phyloP scores from a whole-genome alignment of 495 filamentous ascomycete species.

The Podospora tetraspora region DNA sequence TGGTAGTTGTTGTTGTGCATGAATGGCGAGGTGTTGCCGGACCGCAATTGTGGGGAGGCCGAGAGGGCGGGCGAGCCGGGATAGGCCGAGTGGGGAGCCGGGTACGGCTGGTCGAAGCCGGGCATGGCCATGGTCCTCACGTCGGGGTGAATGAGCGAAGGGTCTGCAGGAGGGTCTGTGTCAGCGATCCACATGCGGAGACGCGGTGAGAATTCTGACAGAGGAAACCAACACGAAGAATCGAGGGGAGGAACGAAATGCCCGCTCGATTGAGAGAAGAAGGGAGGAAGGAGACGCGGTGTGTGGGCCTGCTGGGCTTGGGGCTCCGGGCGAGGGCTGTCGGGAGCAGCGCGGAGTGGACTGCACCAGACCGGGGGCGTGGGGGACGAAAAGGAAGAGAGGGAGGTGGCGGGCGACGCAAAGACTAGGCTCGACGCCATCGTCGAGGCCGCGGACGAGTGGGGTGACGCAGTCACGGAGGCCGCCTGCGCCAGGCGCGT shows the following conservation, averaged over 20 bases:
- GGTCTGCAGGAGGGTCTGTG: constrained; percentile 33
- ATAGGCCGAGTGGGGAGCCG: constrained; percentile 36
- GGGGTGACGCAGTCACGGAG: constrained; percentile 29
- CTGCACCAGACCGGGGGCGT: constrained; percentile 28
- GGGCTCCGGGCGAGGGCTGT: constrained; percentile 22
- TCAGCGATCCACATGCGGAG: constrained; percentile 29
- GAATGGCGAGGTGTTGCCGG: constrained; percentile 43
- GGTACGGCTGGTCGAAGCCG: constrained; percentile 38
- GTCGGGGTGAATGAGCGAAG: constrained; percentile 46
- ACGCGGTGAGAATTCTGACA: constrained; percentile 16
- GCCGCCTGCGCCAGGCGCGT: constrained; percentile 30
- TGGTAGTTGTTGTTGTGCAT: constrained; percentile 33
- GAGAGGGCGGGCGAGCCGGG: constrained; percentile 44
- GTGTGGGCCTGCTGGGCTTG: constrained; percentile 4
- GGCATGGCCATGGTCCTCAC: constrained; percentile 44
- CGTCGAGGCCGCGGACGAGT: constrained; percentile 17
- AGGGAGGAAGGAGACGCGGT: constrained; percentile 30
- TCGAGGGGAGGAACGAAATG: constrained; percentile 57
- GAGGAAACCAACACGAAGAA: constrained; percentile 60
- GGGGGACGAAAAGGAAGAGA: constrained; percentile 43
- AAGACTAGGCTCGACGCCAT: constrained; percentile 38
- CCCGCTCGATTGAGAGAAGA: constrained; percentile 55
- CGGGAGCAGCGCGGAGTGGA: constrained; percentile 17
- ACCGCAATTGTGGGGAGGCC: constrained; percentile 42
- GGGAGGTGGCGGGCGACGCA: constrained; percentile 45